Percentiles rank a stretch among this genome's conserved stretches.
These are phyloP conservation scores for Aureobasidium musti DNA, from an alignment of 2,329 filamentous ascomycete genomes.

Conservation along the genomic window DNA sequence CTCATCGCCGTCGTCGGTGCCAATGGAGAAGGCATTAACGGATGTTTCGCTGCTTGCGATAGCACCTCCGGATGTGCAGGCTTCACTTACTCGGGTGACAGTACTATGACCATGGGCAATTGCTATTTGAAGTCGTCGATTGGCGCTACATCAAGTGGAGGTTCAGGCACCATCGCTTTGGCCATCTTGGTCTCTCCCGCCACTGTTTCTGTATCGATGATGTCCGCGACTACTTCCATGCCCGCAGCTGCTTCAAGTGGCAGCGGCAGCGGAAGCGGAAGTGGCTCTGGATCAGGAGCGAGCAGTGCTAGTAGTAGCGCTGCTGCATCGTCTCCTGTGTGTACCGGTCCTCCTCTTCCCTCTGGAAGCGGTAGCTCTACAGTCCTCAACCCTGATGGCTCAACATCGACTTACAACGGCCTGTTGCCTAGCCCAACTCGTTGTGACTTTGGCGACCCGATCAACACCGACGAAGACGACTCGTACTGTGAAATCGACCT, in stretches of 20 bases:
- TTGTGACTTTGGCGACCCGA: constrained; percentile 40
- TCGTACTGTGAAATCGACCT: constrained; percentile 40
- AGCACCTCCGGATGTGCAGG: constrained; percentile 20
- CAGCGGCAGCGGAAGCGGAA: not conserved
- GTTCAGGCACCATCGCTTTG: not conserved
- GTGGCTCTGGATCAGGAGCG: not conserved
- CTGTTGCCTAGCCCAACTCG: constrained; percentile 37
- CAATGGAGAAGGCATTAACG: constrained; percentile 17
- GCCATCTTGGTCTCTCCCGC: not conserved
- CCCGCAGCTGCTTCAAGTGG: constrained; percentile 15
- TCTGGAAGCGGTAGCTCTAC: constrained; percentile 27
- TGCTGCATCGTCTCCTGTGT: not conserved
- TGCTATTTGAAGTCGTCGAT: constrained; percentile 26
- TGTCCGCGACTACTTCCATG: constrained; percentile 6
- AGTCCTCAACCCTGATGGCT: constrained; percentile 25
- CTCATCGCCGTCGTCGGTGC: not conserved
- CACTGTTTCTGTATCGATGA: not conserved
- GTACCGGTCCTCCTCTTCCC: constrained; percentile 25
- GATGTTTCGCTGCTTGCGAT: constrained; percentile 35
- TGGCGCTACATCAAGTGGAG: not conserved
- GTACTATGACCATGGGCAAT: constrained; percentile 22
- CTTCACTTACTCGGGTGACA: constrained; percentile 33
- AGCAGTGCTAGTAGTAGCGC: not conserved
- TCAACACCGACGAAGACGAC: constrained; percentile 39
- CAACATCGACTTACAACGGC: constrained; percentile 17